A percentile compares a stretch with the other conserved stretches of the same genome.
Conservation (phyloP, 176 grass and related monocot species). For the Coix lacrymajobi region DNA sequence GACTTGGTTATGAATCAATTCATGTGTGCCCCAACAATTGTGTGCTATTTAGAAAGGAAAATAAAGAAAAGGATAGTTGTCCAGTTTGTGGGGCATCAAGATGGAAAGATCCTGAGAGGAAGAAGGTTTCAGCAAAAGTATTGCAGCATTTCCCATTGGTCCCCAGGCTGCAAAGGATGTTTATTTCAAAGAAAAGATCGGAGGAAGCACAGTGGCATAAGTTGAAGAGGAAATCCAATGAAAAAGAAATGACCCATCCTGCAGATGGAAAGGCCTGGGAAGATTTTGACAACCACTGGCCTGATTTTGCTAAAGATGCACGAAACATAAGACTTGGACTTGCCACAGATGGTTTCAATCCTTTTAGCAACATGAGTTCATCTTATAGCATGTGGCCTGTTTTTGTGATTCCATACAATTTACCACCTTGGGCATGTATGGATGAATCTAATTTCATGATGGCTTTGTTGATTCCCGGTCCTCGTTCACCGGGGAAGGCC, state of each 20-base stretch:
- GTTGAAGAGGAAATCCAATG: no score
- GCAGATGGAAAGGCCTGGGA: no score
- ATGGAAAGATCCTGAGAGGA: background rate
- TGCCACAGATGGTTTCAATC: conserved; percentile 10
- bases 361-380: background rate
- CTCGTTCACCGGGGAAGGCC: background rate
- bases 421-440: conserved; percentile 24
- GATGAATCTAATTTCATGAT: background rate
- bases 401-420: conserved; percentile 14
- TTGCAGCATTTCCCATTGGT: background rate
- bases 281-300: no score
- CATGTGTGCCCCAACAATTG: background rate
- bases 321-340: background rate
- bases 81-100: background rate
- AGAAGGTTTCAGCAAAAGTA: background rate
- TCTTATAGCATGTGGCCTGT: background rate
- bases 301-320: no score
- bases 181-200: background rate
- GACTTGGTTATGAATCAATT: background rate
- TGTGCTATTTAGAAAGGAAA: background rate
- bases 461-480: background rate
- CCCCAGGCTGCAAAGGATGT: background rate
- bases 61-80: background rate
- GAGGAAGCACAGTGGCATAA: background rate
- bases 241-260: no score